A percentile compares a stretch with the other conserved stretches of the same genome.
phyloP scores from a whole-genome alignment of 495 filamentous ascomycete species.

The Hypomontagnella submonticulosa region DNA sequence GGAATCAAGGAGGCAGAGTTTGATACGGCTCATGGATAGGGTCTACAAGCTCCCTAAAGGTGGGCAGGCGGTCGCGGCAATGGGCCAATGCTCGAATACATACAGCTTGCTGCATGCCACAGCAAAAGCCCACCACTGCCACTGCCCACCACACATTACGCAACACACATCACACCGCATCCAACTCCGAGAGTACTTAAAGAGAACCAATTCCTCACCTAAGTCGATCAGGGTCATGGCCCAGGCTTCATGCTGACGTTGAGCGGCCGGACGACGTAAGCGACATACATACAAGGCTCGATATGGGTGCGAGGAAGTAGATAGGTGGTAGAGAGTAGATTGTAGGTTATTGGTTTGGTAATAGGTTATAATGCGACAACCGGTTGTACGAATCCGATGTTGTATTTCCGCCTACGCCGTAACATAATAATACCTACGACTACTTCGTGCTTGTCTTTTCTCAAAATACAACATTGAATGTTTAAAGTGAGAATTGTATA shows the following conservation, averaged over 20 bases:
- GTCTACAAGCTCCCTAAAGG: slow-evolving; percentile 8
- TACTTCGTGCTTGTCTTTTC: slow-evolving; percentile 7
- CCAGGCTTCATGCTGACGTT: slow-evolving; percentile 43
- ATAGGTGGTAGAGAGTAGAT: background rate
- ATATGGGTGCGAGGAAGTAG: slow-evolving; percentile 19
- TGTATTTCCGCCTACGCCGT: slow-evolving; percentile 42
- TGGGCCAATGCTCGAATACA: slow-evolving; percentile 22
- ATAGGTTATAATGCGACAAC: slow-evolving; percentile 32
- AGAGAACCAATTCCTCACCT: slow-evolving; percentile 33
- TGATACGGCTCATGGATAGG: slow-evolving; percentile 7
- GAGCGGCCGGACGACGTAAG: slow-evolving; percentile 32
- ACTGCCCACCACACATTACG: slow-evolving; percentile 16
- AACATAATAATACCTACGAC: slow-evolving; percentile 34
- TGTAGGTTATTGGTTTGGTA: slow-evolving; percentile 1
- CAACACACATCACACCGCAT: slow-evolving; percentile 20
- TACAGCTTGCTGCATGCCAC: slow-evolving; percentile 27
- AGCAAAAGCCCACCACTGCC: slow-evolving; percentile 21
- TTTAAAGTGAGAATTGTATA: slow-evolving; percentile 2
- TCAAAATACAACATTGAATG: background rate
- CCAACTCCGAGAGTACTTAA: slow-evolving; percentile 4
- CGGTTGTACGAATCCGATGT: slow-evolving; percentile 25
- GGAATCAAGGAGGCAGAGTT: slow-evolving; percentile 4
- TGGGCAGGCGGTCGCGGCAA: slow-evolving; percentile 17
- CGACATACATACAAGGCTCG: slow-evolving; percentile 28
- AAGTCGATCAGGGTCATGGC: slow-evolving; percentile 39